A percentile compares a stretch with the other conserved stretches of the same genome.
Conservation (phyloP, 2,329 filamentous ascomycete species). For the Aureobasidium sp. region DNA sequence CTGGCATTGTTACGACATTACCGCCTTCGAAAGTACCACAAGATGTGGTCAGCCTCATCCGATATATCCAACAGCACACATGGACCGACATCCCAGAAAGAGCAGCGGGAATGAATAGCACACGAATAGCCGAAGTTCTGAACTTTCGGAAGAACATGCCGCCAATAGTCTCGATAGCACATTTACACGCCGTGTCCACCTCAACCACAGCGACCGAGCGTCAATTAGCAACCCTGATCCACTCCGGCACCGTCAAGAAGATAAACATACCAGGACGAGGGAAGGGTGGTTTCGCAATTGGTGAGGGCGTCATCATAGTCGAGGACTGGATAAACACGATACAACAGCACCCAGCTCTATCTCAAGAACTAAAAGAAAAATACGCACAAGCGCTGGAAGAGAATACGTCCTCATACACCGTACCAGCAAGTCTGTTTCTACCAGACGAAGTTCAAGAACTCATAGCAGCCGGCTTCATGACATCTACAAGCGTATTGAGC, state of each 20-base stretch:
- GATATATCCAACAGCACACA: conserved; percentile 54
- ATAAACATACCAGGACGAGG: conserved; percentile 57
- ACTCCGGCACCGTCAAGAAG: conserved; percentile 52
- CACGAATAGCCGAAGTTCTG: conserved; percentile 56
- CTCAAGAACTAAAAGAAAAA: conserved; percentile 39
- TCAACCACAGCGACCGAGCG: conserved; percentile 60
- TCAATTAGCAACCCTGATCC: conserved; percentile 56
- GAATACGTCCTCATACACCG: conserved; percentile 42
- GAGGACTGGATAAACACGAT: conserved; percentile 46
- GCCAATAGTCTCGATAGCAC: conserved; percentile 57
- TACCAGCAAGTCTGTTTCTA: conserved; percentile 37
- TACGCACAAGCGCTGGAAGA: conserved; percentile 48
- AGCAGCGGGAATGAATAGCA: conserved; percentile 55
- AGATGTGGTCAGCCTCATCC: conserved; percentile 44
- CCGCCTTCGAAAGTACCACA: conserved; percentile 57
- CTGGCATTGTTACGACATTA: conserved; percentile 50
- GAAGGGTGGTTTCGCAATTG: conserved; percentile 49
- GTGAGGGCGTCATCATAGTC: conserved; percentile 58
- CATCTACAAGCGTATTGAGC: conserved; percentile 41
- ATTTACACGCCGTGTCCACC: conserved; percentile 56
- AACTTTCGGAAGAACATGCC: conserved; percentile 54
- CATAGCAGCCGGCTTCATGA: conserved; percentile 59
- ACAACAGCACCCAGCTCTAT: conserved; percentile 19
- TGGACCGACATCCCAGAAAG: conserved; percentile 56
- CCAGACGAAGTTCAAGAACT: conserved; percentile 49